Conservation (phyloP, 768 basidiomycete species). For the Boletus coccyginus region DNA sequence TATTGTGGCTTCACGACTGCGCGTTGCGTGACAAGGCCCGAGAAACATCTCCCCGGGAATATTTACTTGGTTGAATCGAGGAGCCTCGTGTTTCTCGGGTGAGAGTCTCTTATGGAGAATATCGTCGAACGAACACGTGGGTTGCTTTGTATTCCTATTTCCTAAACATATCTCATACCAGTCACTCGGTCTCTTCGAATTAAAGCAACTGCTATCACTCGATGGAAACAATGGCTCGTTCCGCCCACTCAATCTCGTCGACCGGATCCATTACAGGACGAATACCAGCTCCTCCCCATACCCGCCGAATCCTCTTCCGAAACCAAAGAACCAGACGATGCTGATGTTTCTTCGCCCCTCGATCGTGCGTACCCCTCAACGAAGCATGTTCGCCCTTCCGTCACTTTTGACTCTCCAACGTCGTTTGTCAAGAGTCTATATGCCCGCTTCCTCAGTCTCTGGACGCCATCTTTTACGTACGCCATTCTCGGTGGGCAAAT, state of each 20-base stretch:
- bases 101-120: conserved; percentile 8
- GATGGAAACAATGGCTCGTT: conserved; percentile 19
- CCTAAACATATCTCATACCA: neutral
- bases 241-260: neutral
- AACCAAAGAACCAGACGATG: conserved; percentile 10
- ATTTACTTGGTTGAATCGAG: neutral
- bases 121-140: conserved; percentile 7
- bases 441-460: conserved; percentile 24
- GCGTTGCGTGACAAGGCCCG: neutral
- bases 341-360: neutral
- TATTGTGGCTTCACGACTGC: neutral
- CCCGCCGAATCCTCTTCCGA: conserved; percentile 2
- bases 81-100: neutral
- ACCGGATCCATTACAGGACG: conserved; percentile 14
- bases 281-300: conserved; percentile 22
- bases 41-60: neutral
- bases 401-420: conserved; percentile 21
- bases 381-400: conserved; percentile 9
- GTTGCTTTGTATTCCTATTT: neutral
- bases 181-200: neutral
- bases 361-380: neutral
- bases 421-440: conserved; percentile 16
- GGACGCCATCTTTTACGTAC: conserved; percentile 28
- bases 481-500: conserved; percentile 29
- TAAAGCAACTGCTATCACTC: conserved; percentile 6